Base-by-base conservation (phyloP, 768 basidiomycete genomes). In the Brasilioporus rufonigricans region DNA sequence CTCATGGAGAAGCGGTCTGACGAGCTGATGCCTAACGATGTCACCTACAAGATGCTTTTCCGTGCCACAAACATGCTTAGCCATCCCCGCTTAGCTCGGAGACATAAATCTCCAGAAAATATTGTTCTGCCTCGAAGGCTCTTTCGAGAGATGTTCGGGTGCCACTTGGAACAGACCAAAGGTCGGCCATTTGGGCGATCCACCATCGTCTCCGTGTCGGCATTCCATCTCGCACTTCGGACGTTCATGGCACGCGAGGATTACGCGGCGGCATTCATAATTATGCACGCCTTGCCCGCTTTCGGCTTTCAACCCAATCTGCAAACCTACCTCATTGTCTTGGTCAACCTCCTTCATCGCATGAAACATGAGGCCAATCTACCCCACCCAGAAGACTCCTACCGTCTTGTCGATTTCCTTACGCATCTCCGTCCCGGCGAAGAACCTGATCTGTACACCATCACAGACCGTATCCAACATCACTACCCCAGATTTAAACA, bases 21-120 rank as follows among this genome's bases (percentile, higher is more conserved):
- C 11, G 56, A 62, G 0, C 51, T 68, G 5, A 62, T 77, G 48
- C 64, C 63, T 1, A 82, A 80, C 8, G 74, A 81, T 54, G 70
- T 66, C 54, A 82, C 80, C 0, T 83, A 76, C 69, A 74, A 70
- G 18, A 65, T 65, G 53, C 63, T 83, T 21, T 80, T 82, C 58
- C 69, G 66, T 26, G 66, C 71, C 8, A 56, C 55, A 4, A 54
- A 38, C 46, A 62, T 50, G 54, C 62, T 44, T 52, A 59, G 44
- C 29, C 51, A 56, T 7, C 53, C 55, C 23, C 65, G 55, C 53
- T 19, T 68, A 47, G 60, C 57, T 0, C 72, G 72, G 18, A 61
- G 63, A 47, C 53, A 55, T 26, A 59, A 53, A 35, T 60, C 45
- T 7, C 55, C 65, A 8, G 52, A 48, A 23, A 60, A 69, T 48